Evolutionary conservation across 2,329 filamentous ascomycete species (phyloP), one percentile per base, ranked within the genome.

Genomic region (Alternaria ventricosa): DNA sequence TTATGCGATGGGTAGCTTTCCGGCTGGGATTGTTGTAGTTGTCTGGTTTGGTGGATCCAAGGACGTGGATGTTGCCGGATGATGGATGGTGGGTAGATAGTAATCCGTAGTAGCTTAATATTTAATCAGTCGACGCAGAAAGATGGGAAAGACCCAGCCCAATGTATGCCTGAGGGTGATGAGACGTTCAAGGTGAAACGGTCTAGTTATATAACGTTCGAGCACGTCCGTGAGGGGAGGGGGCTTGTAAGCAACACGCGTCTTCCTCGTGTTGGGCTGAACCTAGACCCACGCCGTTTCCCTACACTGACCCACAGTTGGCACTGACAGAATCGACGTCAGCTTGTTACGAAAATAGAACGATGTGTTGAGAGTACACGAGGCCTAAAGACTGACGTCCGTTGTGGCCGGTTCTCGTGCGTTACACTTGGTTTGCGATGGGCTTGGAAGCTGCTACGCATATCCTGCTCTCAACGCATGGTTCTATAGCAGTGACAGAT

Each of bases 1-100:
- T 44, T 18, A 36, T 44, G 45, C 20, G 53, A 55, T 64, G 57
- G 63, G 0, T 10, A n/a, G n/a, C n/a, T n/a, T 63, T 71, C 57
- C 53, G 61, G 68, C 12, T 64, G 61, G 64, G 68, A 71, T 71
- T 70, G 64, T 71, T 65, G 68, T 57, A 30, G 46, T 58, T 55
- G 4, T 4, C 51, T 51, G 22, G 61, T 33, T 56, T 53, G 60
- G 43, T 60, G 61, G 57, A 60, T 51, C 41, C 53, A 36, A 43
- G 25, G 57, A n/a, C 47, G 43, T 47, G 49, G 30, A 36, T 18
- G 36, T 18, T 41, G 27, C 23, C 22, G 36, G 27, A 36, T 25
- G 9, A 55, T 18, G 44, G 12, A 43, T 49, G 55, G 18, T 59
- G 47, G 36, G 53, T 62, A 61, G 51, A 30, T 50, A n/a, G 56